phyloP scores from a whole-genome alignment of 805 yeast genomes.

The Wickerhamomyces chaumierensis region DNA sequence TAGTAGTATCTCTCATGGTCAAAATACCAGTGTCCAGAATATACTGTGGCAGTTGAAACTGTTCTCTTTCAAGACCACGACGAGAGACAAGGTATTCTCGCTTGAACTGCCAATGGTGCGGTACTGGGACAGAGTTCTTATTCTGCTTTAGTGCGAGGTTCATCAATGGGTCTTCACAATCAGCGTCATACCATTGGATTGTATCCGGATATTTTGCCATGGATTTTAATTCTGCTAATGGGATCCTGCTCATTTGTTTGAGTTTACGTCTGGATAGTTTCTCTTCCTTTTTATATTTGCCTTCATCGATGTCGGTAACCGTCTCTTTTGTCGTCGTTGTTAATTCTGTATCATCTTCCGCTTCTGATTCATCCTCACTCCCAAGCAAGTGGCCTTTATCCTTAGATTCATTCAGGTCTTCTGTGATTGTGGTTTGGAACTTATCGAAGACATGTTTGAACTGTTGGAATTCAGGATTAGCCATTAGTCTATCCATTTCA shows the following conservation, averaged over 20 bases:
- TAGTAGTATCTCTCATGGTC: slow-evolving; percentile 64
- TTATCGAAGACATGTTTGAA: slow-evolving; percentile 24
- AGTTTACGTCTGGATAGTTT: slow-evolving; percentile 33
- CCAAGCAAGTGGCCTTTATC: slow-evolving; percentile 21
- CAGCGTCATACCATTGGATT: slow-evolving; percentile 82
- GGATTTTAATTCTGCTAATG: slow-evolving; percentile 60
- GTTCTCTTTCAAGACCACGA: slow-evolving; percentile 54
- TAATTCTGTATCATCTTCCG: slow-evolving; percentile 12
- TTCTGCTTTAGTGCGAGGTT: slow-evolving; percentile 51
- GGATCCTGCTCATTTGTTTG: slow-evolving; percentile 41
- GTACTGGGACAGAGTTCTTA: slow-evolving; percentile 65
- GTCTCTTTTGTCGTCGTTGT: no score
- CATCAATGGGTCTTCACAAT: slow-evolving; percentile 68
- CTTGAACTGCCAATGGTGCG: slow-evolving; percentile 75
- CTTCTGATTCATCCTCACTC: slow-evolving; percentile 14
- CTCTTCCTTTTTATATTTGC: slow-evolving; percentile 20
- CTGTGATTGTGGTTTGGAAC: slow-evolving; percentile 19
- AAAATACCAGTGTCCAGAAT: slow-evolving; percentile 77
- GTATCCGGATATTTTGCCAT: slow-evolving; percentile 51
- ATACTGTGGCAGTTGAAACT: slow-evolving; percentile 68
- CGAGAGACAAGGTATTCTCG: slow-evolving; percentile 61
- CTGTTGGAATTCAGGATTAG: slow-evolving; percentile 22
- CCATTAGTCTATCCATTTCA: slow-evolving; percentile 15
- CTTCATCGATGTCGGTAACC: neutral
- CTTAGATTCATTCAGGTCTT: slow-evolving; percentile 7